Evolutionary conservation across 805 yeast species (phyloP).

Genomic region (Candida berthetii): DNA sequence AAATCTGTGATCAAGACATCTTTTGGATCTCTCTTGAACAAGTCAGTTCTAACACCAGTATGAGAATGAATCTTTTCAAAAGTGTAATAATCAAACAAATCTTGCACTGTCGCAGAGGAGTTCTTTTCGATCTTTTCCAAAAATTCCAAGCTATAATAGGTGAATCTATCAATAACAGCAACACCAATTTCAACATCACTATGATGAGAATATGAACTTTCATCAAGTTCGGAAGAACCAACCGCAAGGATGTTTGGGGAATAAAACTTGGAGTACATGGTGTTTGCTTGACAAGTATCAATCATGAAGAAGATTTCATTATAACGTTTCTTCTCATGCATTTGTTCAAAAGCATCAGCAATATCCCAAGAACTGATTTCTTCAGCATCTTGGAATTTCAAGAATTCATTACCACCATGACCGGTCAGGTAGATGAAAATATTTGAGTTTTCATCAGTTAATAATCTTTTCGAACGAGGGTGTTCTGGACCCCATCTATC

Average conservation of each 20-base stretch:
- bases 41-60: constrained; percentile 87
- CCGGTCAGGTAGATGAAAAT: constrained; percentile 95
- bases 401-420: constrained; percentile 96
- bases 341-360: constrained; percentile 95
- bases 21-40: constrained; percentile 57
- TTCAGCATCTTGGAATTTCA: constrained; percentile 97
- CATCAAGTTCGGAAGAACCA: constrained; percentile 84
- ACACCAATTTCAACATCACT: constrained; percentile 96
- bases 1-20: constrained; percentile 85
- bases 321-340: constrained; percentile 93
- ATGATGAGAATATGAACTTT: constrained; percentile 91
- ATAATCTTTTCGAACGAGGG: constrained; percentile 83
- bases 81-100: constrained; percentile 78
- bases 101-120: constrained; percentile 71
- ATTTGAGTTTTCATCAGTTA: constrained; percentile 92
- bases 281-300: constrained; percentile 98
- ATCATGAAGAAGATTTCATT: constrained; percentile 96
- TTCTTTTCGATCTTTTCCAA: constrained; percentile 76
- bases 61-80: constrained; percentile 83
- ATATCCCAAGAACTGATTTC: constrained; percentile 93
- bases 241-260: constrained; percentile 91
- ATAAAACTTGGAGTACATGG: constrained; percentile 90
- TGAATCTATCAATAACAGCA: constrained; percentile 95
- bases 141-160: constrained; percentile 85
- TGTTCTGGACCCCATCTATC: constrained; percentile 95